These are phyloP conservation scores for Yamadazyma tumulicola DNA, from an alignment of 805 yeast genomes.

Conservation along the genomic window DNA sequence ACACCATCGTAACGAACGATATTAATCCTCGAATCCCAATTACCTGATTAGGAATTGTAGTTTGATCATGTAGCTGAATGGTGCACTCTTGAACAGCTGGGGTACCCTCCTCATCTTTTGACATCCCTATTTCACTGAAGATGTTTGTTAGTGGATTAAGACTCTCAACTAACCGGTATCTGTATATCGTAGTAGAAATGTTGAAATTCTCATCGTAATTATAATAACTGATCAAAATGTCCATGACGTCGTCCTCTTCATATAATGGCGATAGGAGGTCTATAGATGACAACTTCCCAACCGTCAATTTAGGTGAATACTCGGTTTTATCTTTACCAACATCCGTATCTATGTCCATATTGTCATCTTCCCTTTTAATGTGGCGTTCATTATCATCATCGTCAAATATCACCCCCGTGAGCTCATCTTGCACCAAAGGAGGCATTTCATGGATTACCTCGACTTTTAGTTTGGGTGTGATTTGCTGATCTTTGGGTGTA, in stretches of 20 bases:
- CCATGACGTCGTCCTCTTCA: constrained; percentile 40
- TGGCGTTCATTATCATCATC: constrained; percentile 8
- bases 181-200: constrained; percentile 18
- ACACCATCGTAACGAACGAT: constrained; percentile 26
- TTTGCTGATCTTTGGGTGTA: constrained; percentile 45
- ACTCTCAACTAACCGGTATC: constrained; percentile 26
- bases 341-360: constrained; percentile 14
- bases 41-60: constrained; percentile 22
- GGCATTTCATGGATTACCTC: constrained; percentile 10
- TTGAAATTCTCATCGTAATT: constrained; percentile 13
- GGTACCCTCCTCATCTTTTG: background rate
- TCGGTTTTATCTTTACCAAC: constrained; percentile 2
- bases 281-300: constrained; percentile 24
- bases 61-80: constrained; percentile 25
- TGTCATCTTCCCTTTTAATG: constrained; percentile 14
- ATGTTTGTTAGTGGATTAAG: constrained; percentile 23
- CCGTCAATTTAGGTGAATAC: constrained; percentile 6
- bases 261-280: constrained; percentile 46
- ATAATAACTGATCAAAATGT: constrained; percentile 43
- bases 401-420: constrained; percentile 9
- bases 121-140: constrained; percentile 27
- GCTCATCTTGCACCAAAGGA: constrained; percentile 10
- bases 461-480: constrained; percentile 35
- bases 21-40: constrained; percentile 32
- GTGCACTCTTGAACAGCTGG: constrained; percentile 8